Evolutionary conservation across 257 asterid genomes (phyloP).

Genomic region (Oldenlandia corymbosa): DNA sequence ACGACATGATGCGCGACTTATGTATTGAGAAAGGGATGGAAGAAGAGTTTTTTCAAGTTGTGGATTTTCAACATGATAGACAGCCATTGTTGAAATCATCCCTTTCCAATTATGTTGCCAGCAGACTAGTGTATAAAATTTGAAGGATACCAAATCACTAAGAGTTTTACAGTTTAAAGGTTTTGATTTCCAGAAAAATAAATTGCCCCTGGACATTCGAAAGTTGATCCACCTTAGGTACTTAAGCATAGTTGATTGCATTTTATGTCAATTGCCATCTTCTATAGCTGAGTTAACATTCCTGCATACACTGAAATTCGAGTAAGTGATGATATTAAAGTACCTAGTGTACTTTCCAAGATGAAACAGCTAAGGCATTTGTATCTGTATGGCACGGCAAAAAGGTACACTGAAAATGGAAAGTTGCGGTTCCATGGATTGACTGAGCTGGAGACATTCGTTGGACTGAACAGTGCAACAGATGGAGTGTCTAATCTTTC

Average conservation of each 20-base stretch:
- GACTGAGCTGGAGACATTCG: neutral
- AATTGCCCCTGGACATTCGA: neutral
- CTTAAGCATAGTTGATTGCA: neutral
- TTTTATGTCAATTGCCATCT: neutral
- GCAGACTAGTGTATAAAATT: neutral
- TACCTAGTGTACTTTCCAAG: neutral
- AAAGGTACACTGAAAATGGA: no score
- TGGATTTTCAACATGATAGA: neutral
- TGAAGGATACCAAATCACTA: neutral
- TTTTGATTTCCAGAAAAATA: neutral
- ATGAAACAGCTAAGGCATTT: constrained; percentile 9
- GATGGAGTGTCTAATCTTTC: neutral
- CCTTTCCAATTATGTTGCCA: no score
- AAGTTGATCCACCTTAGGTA: constrained; percentile 13
- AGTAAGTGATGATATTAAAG: neutral
- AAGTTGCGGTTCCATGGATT: no score
- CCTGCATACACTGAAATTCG: neutral
- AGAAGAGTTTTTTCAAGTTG: constrained; percentile 6
- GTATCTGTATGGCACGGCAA: neutral
- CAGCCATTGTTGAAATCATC: neutral
- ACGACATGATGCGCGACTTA: neutral
- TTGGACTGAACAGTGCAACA: neutral
- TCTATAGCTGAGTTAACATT: neutral
- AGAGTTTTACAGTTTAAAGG: neutral
- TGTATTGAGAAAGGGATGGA: constrained; percentile 18